Evolutionary conservation across 1,139 yeast species (phyloP), one percentile per base, ranked within the genome.

Genomic region (Candida tetrigidarum): DNA sequence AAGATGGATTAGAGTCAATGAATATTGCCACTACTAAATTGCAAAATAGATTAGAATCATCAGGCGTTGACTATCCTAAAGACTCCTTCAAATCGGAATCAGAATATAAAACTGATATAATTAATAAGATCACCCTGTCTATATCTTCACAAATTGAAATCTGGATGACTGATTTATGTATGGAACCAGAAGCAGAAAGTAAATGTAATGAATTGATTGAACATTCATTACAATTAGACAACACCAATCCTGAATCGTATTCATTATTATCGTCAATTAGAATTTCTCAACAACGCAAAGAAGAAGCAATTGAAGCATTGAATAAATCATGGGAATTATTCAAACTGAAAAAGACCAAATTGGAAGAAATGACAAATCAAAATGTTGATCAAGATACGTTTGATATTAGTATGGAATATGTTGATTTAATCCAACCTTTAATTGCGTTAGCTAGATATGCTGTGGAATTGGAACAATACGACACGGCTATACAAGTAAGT

Each of bases 151-250:
- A 86, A 69, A 86, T 93, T 57, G 99, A 93, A 66, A 89, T 95
- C 49, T 93, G 98, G 97, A 93, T 93, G 99, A 95, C 99, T 1
- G 99, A 93, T 69, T 74, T 93, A 53, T 92, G 98, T 62, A 91
- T 92, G 97, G 96, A 89, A 55, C 82, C 82, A 5, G 84, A 86
- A 55, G 98, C 99, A 2, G 99, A 93, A 64, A 37, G 64, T 4
- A 78, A 81, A 62, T 95, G 99, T 67, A 88, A 91, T 55, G 76
- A 76, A 45, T 73, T 89, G 54, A 85, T 92, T 42, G 67, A 78
- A 4, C 80, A 79, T 55, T 84, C 96, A 0, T 65, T 90, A 56
- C 66, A 78, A 44, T 66, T 87, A 30, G 92, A 88, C 51, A 44
- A 59, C 4, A 63, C 67, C 5, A 82, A 85, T 46, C 87, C 97